A percentile compares a stretch with the other conserved stretches of the same genome.
These are phyloP conservation scores for Plantago ovata DNA, from an alignment of 257 asterid species.

Conservation along the genomic window DNA sequence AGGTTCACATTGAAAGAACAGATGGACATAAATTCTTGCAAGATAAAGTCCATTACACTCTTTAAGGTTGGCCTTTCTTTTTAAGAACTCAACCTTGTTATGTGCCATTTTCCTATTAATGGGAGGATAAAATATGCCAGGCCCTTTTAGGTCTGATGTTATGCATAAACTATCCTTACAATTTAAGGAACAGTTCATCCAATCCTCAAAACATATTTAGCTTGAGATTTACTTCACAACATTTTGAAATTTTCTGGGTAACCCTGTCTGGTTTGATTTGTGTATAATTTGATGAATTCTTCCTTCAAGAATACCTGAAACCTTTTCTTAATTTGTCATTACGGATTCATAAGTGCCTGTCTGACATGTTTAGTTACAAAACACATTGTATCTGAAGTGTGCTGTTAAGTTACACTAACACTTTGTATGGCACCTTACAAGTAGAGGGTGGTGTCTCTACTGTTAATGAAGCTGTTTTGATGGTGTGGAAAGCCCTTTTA, in stretches of 20 bases:
- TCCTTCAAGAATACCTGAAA: no score
- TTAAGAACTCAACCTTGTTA: conserved; percentile 3
- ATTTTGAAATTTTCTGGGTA: neutral
- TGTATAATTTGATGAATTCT: no score
- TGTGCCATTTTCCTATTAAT: neutral
- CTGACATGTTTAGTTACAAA: no score
- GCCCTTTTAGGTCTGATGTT: neutral
- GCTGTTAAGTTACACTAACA: neutral
- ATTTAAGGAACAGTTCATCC: neutral
- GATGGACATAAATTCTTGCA: conserved; percentile 51
- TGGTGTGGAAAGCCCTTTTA: neutral
- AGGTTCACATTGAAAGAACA: conserved; percentile 54
- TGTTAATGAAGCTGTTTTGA: neutral
- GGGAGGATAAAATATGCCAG: neutral
- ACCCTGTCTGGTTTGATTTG: no score
- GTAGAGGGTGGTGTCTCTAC: neutral
- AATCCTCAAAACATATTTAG: neutral
- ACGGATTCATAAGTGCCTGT: no score
- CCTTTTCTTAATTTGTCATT: no score
- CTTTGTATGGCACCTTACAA: neutral
- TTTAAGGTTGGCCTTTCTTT: conserved; percentile 51
- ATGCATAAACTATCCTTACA: neutral
- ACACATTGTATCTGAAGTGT: neutral
- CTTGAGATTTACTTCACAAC: neutral
- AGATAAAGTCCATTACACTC: conserved; percentile 71